Evolutionary conservation across 1,284 basidiomycete genomes (phyloP), one percentile per base, ranked within the genome.

Genomic region (Sporisorium iseilematis-ciliati): DNA sequence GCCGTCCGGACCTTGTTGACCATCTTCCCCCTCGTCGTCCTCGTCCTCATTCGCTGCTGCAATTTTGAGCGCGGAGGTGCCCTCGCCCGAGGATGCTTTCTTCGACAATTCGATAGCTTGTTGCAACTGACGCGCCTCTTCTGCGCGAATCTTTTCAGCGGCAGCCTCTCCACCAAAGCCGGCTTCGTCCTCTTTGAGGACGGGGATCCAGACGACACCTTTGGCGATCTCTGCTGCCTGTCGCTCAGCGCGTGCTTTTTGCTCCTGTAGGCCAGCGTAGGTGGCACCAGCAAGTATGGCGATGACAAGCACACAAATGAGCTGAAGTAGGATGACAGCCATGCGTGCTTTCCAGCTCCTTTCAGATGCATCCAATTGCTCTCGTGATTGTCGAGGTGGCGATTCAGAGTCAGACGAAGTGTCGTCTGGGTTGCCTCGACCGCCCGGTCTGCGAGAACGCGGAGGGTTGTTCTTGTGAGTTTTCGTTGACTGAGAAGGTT

Each of bases 191-290:
- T 79, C 77, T 46, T 77, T 79, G 52, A 79, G 51, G 2, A 73
- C 75, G 2, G 76, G 75, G 12, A 73, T 70, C 73, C 74, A 80
- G 20, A 75, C 59, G n/a, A 81, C 77, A 20, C 75, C 67, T 61
- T 78, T 74, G n/a, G 78, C 78, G 40, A 80, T 78, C 41, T 58
- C 57, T 7, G 68, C 65, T 16, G 75, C 76, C 21, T 70, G 64
- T 21, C 59, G 58, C 29, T 77, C 70, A 10, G 59, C 54, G 14
- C 58, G 57, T 10, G 59, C 52, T 48, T 64, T 64, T 51, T 78
- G 75, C 55, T 81, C 78, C 48, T 78, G 71, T 26, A 78, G 26
- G 23, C 78, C 78, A 29, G 80, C 56, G 23, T 80, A 80, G 35
- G 72, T 65, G 12, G 70, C 57, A 26, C 73, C 73, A 0, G 67